Percentiles rank a stretch among this genome's conserved stretches.
These are phyloP conservation scores for Plasmodium cynomolgi DNA, from an alignment of 169 alveolate species.

Conservation along the genomic window DNA sequence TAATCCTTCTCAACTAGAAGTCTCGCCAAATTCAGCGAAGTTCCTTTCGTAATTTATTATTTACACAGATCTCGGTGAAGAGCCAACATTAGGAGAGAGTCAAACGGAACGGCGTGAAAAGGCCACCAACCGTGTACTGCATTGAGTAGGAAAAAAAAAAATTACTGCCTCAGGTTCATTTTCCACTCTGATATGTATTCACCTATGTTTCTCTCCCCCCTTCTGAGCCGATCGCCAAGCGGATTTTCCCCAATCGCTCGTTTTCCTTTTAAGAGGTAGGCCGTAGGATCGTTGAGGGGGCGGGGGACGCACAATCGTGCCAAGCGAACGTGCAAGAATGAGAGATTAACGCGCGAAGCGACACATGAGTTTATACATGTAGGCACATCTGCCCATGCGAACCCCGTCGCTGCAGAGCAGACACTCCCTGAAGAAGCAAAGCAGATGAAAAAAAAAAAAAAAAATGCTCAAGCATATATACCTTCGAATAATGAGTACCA, in stretches of 20 bases:
- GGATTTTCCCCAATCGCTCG: background rate
- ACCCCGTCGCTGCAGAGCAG: background rate
- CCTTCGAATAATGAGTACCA: slow-evolving; percentile 20
- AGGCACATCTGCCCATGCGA: background rate
- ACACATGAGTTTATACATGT: background rate
- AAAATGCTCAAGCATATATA: slow-evolving; percentile 56
- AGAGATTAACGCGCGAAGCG: background rate
- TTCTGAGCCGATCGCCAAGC: background rate
- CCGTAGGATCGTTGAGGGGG: background rate
- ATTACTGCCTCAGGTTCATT: background rate
- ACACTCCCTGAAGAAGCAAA: background rate
- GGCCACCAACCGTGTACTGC: background rate
- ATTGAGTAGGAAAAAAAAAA: background rate
- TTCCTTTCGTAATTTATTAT: background rate
- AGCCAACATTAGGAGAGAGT: background rate
- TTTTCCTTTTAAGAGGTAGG: background rate
- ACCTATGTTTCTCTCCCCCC: background rate
- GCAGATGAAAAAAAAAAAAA: background rate
- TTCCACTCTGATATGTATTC: background rate
- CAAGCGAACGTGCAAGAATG: background rate
- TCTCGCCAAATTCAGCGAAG: background rate
- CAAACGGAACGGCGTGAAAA: background rate
- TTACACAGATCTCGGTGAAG: background rate
- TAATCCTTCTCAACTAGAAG: background rate
- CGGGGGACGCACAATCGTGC: background rate